These are phyloP conservation scores for Sporothrix phasma DNA, from an alignment of 2,329 filamentous ascomycete genomes.

Conservation along the genomic window DNA sequence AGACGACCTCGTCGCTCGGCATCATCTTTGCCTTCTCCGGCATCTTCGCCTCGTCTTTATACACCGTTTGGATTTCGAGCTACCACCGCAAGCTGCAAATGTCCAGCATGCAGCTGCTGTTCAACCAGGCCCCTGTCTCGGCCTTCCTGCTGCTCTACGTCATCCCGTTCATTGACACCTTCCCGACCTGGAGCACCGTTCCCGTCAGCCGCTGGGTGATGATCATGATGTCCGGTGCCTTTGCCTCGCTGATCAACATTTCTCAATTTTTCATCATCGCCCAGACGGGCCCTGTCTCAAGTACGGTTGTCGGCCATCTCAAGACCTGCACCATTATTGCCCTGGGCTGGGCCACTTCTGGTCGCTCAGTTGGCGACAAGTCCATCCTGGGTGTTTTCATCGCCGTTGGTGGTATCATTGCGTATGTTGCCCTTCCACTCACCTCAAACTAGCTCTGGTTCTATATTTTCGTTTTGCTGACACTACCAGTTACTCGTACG, in stretches of 20 bases:
- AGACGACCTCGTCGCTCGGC: slow-evolving; percentile 48
- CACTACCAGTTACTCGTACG: slow-evolving; percentile 23
- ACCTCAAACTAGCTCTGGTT: not conserved
- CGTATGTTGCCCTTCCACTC: slow-evolving; percentile 31
- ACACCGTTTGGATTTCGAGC: slow-evolving; percentile 58
- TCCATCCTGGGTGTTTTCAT: slow-evolving; percentile 45
- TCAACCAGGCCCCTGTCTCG: slow-evolving; percentile 57
- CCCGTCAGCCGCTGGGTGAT: slow-evolving; percentile 44
- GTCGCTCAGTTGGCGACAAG: slow-evolving; percentile 45
- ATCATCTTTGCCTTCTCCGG: slow-evolving; percentile 54
- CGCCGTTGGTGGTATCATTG: slow-evolving; percentile 47
- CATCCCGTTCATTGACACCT: slow-evolving; percentile 55
- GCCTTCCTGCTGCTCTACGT: slow-evolving; percentile 53
- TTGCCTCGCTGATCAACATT: slow-evolving; percentile 56
- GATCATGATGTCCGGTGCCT: slow-evolving; percentile 52
- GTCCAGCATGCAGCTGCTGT: slow-evolving; percentile 58
- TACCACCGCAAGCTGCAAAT: slow-evolving; percentile 57
- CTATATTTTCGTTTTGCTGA: slow-evolving; percentile 4
- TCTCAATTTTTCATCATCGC: slow-evolving; percentile 54
- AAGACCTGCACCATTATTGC: slow-evolving; percentile 58
- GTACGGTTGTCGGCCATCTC: slow-evolving; percentile 55
- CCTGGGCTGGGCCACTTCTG: slow-evolving; percentile 49
- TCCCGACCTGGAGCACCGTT: slow-evolving; percentile 46
- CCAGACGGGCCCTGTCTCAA: slow-evolving; percentile 52
- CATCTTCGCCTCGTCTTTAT: slow-evolving; percentile 55